Conservation (phyloP, 129 eudicot genomes). For the Dittrichia graveolens region DNA sequence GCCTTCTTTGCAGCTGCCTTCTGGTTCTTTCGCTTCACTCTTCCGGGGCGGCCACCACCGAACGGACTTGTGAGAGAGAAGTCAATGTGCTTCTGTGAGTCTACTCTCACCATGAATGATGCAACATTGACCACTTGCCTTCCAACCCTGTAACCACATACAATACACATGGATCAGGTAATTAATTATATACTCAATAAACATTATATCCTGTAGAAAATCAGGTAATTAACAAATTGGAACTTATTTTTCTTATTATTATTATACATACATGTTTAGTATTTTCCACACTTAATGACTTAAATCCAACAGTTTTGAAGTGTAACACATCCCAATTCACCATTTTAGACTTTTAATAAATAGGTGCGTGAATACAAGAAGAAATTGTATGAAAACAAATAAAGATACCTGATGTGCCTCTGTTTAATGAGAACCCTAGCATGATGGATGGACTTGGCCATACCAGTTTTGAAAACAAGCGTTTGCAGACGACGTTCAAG, state of each 20-base stretch:
- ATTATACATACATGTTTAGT: too few relatives aligned
- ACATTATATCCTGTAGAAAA: too few relatives aligned
- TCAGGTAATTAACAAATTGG: too few relatives aligned
- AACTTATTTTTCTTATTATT: too few relatives aligned
- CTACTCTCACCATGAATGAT: constrained; percentile 70
- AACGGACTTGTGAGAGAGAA: constrained; percentile 80
- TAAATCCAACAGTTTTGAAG: too few relatives aligned
- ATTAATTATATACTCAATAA: too few relatives aligned
- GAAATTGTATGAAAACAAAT: background rate
- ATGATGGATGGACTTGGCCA: constrained; percentile 88
- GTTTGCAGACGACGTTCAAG: constrained; percentile 79
- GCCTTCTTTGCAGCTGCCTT: constrained; percentile 87
- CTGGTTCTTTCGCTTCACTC: constrained; percentile 77
- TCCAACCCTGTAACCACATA: constrained; percentile 50
- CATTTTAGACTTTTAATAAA: too few relatives aligned
- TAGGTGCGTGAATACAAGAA: too few relatives aligned
- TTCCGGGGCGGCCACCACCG: constrained; percentile 80
- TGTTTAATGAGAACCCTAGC: constrained; percentile 85
- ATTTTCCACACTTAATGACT: too few relatives aligned
- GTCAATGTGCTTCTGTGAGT: constrained; percentile 71
- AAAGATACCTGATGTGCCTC: constrained; percentile 75
- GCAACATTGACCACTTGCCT: constrained; percentile 80
- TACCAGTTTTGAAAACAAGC: constrained; percentile 73
- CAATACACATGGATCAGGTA: background rate
- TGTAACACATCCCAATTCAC: too few relatives aligned